phyloP scores from a whole-genome alignment of 495 filamentous ascomycete genomes.

The Cercophora newfieldiana region DNA sequence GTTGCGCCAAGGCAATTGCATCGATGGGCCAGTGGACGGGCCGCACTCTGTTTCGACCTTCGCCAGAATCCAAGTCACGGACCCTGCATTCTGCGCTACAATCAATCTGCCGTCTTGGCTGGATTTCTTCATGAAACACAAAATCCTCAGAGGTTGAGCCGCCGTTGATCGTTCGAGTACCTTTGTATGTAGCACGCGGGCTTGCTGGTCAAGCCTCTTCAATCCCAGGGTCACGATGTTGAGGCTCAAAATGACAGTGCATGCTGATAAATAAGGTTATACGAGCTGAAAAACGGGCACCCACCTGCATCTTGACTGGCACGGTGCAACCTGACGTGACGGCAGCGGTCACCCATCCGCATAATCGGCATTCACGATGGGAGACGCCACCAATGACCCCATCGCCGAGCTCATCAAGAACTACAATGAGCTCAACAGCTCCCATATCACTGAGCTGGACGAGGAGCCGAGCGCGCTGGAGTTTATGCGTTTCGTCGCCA shows the following conservation, averaged over 20 bases:
- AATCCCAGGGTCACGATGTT: not conserved
- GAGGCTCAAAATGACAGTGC: not conserved
- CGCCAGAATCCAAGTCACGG: not conserved
- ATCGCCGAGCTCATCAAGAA: constrained; percentile 58
- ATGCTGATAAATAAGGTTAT: not conserved
- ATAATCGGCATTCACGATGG: not conserved
- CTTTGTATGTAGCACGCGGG: not conserved
- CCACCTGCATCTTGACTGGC: not conserved
- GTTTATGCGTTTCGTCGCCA: constrained; percentile 68
- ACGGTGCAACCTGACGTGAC: not conserved
- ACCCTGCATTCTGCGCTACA: not conserved
- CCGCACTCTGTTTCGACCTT: not conserved
- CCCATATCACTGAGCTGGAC: constrained; percentile 55
- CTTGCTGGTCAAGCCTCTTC: not conserved
- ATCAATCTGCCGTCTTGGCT: not conserved
- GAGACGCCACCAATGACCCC: constrained; percentile 28
- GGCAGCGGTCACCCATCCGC: too few relatives aligned
- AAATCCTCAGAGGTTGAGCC: not conserved
- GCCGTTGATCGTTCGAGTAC: not conserved
- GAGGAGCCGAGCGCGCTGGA: constrained; percentile 67
- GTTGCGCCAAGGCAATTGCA: not conserved
- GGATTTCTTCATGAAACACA: not conserved
- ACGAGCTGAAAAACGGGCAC: too few relatives aligned
- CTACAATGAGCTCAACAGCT: constrained; percentile 68
- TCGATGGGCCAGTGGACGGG: not conserved